Percentiles rank a stretch among this genome's conserved stretches.
These are phyloP conservation scores for Scorias spongiosa DNA, from an alignment of 2,329 filamentous ascomycete genomes.

Conservation along the genomic window DNA sequence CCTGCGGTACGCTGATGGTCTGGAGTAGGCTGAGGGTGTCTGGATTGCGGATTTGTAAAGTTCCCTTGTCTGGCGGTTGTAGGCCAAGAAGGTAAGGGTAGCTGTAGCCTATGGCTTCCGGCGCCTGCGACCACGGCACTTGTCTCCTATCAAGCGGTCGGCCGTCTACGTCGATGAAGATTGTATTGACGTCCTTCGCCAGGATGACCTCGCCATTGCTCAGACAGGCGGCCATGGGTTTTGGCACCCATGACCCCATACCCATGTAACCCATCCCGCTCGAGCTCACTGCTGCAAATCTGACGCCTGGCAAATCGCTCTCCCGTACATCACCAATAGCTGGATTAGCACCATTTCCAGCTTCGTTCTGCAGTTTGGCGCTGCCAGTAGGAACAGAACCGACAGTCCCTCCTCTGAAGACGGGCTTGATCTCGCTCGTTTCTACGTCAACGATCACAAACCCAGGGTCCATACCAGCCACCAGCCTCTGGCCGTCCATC, in stretches of 20 bases:
- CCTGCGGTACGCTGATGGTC: conserved; percentile 65
- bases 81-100: conserved; percentile 90
- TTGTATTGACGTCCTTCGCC: conserved; percentile 93
- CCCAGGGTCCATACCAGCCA: conserved; percentile 80
- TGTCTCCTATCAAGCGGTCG: conserved; percentile 71
- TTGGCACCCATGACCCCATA: conserved; percentile 79
- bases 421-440: conserved; percentile 57
- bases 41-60: conserved; percentile 80
- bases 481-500: conserved; percentile 72
- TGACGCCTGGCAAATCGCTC: conserved; percentile 44
- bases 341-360: background rate
- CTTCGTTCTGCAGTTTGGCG: background rate
- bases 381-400: background rate
- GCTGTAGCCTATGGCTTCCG: conserved; percentile 85
- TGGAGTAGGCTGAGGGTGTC: conserved; percentile 83
- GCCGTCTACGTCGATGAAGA: conserved; percentile 77
- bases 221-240: conserved; percentile 71
- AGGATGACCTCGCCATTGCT: conserved; percentile 72
- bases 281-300: conserved; percentile 70
- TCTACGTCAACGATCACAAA: conserved; percentile 81
- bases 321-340: conserved; percentile 24
- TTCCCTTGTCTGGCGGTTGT: conserved; percentile 68
- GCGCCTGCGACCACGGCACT: conserved; percentile 80
- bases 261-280: conserved; percentile 96
- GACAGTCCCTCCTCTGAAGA: conserved; percentile 45